Evolutionary conservation across 208 protist genomes (phyloP).

Genomic region (Phytomonas sp.): DNA sequence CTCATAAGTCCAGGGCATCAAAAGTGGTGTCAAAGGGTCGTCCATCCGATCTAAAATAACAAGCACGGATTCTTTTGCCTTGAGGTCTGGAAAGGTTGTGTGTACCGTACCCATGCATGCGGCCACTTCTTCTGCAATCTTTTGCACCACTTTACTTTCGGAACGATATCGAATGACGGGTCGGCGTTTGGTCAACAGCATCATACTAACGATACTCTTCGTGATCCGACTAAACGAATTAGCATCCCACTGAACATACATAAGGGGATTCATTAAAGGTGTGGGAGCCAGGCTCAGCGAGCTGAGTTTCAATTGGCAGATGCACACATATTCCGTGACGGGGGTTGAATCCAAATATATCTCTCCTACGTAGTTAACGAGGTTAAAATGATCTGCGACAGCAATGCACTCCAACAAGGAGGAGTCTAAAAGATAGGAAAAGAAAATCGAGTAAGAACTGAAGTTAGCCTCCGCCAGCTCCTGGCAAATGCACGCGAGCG

Average conservation of each 20-base stretch:
- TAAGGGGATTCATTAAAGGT: conserved; percentile 65
- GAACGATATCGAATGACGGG: conserved; percentile 77
- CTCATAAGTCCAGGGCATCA: conserved; percentile 98
- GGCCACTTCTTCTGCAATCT: conserved; percentile 71
- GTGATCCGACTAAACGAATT: conserved; percentile 55
- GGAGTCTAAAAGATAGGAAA: conserved; percentile 88
- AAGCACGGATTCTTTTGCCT: conserved; percentile 69
- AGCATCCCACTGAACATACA: conserved; percentile 62
- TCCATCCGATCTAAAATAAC: conserved; percentile 83
- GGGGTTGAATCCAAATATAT: conserved; percentile 93
- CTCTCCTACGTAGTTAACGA: conserved; percentile 89
- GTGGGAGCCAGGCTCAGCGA: conserved; percentile 26
- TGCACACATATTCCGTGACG: conserved; percentile 75
- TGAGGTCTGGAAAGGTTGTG: conserved; percentile 81
- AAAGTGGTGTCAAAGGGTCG: conserved; percentile 95
- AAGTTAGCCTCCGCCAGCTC: conserved; percentile 92
- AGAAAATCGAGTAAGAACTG: conserved; percentile 75
- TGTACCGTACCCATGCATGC: conserved; percentile 76
- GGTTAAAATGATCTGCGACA: conserved; percentile 92
- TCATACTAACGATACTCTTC: conserved; percentile 70
- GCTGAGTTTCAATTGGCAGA: conserved; percentile 46
- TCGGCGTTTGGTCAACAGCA: conserved; percentile 81
- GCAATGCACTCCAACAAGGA: conserved; percentile 88
- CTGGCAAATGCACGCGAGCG: conserved; percentile 72
- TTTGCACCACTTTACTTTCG: conserved; percentile 47